Evolutionary conservation across 2,329 filamentous ascomycete species (phyloP).

Genomic region (Penicillium sp.): DNA sequence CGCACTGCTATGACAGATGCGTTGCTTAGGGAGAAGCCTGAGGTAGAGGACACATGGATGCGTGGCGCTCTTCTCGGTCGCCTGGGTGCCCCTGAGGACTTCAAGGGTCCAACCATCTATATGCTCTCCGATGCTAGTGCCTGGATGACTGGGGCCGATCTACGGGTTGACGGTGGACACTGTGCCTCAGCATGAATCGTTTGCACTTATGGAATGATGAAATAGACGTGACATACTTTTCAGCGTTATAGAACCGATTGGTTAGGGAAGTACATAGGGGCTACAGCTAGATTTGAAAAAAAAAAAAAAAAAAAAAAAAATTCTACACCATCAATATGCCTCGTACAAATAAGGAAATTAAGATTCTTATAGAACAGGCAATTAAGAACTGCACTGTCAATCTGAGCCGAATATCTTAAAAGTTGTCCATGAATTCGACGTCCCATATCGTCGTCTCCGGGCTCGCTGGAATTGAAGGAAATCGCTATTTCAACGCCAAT

Average conservation of each 20-base stretch:
- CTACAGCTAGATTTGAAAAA: background rate
- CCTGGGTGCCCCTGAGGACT: conserved; percentile 49
- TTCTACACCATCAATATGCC: too few species aligned
- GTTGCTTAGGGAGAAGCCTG: conserved; percentile 48
- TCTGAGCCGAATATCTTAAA: too few species aligned
- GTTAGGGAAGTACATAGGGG: background rate
- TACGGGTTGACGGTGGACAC: conserved; percentile 43
- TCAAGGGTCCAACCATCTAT: conserved; percentile 38
- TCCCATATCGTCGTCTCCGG: too few species aligned
- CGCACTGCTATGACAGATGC: conserved; percentile 52
- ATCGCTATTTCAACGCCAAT: too few species aligned
- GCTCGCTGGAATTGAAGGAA: too few species aligned
- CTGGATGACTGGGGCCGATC: conserved; percentile 43
- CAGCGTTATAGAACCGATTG: conserved; percentile 6
- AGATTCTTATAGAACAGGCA: too few species aligned
- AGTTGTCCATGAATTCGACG: too few species aligned
- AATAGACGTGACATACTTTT: conserved; percentile 8
- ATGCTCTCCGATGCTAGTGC: conserved; percentile 39
- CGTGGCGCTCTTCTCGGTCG: conserved; percentile 52
- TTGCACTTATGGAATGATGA: conserved; percentile 6
- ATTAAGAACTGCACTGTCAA: too few species aligned
- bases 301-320: too few species aligned
- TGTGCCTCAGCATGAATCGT: conserved; percentile 33
- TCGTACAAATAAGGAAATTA: too few species aligned
- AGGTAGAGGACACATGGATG: conserved; percentile 57